These are phyloP conservation scores for Penstemon davidsonii DNA, from an alignment of 257 asterid genomes.

Conservation along the genomic window DNA sequence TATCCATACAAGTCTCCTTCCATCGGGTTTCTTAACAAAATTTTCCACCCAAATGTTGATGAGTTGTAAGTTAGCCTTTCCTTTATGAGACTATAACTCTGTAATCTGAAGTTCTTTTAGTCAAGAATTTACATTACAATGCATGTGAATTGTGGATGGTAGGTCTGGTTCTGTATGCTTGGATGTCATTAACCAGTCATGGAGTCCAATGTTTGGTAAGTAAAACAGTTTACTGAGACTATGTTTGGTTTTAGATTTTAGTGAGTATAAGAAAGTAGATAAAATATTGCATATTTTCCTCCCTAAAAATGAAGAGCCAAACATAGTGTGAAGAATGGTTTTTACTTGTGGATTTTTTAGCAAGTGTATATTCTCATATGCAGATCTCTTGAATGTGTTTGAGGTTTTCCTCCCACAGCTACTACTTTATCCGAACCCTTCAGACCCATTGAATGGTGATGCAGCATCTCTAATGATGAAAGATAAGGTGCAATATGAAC, in stretches of 20 bases:
- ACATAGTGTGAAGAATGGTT: too few species aligned
- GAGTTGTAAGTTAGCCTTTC: slow-evolving; percentile 60
- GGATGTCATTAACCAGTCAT: slow-evolving; percentile 92
- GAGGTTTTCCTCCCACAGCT: slow-evolving; percentile 98
- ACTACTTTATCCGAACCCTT: slow-evolving; percentile 83
- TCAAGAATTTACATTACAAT: neutral
- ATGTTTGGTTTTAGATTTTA: neutral
- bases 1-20: slow-evolving; percentile 97
- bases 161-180: slow-evolving; percentile 95
- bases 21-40: slow-evolving; percentile 86
- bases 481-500: slow-evolving; percentile 72
- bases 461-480: slow-evolving; percentile 96
- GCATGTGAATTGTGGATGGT: slow-evolving; percentile 21
- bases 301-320: too few species aligned
- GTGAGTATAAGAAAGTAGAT: neutral
- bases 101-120: neutral
- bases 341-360: neutral
- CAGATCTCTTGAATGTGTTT: slow-evolving; percentile 87
- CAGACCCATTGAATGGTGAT: slow-evolving; percentile 88
- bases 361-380: slow-evolving; percentile 25
- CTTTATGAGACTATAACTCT: neutral
- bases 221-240: slow-evolving; percentile 18
- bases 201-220: slow-evolving; percentile 98
- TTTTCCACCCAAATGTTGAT: slow-evolving; percentile 94
- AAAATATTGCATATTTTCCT: neutral